A percentile compares a stretch with the other conserved stretches of the same genome.
Evolutionary conservation across 192 early-diverging fungal species (phyloP).

Genomic region (Coemansia sp.): DNA sequence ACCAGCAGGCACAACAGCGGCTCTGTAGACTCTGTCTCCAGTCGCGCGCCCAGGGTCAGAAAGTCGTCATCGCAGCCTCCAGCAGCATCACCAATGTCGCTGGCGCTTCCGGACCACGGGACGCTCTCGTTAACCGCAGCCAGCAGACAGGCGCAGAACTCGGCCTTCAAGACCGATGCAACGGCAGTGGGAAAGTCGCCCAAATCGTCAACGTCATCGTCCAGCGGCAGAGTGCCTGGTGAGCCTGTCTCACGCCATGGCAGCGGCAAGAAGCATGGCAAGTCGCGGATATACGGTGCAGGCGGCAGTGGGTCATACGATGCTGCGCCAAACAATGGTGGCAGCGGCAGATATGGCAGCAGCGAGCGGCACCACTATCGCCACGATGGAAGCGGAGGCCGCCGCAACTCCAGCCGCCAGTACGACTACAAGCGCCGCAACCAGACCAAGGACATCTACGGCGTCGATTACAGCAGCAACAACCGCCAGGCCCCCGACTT

Average conservation of each 20-base stretch:
- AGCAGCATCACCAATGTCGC: background rate
- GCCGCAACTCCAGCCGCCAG: background rate
- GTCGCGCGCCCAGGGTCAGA: background rate
- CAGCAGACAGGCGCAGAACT: conserved; percentile 23
- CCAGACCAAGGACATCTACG: conserved; percentile 8
- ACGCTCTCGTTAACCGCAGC: conserved; percentile 36
- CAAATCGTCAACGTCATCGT: background rate
- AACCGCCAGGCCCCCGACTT: background rate
- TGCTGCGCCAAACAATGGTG: too few species aligned
- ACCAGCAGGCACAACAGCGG: conserved; percentile 4
- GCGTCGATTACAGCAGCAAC: conserved; percentile 15
- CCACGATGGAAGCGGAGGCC: background rate
- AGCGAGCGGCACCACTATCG: background rate
- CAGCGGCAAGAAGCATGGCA: conserved; percentile 12
- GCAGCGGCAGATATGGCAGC: background rate
- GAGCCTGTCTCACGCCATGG: background rate
- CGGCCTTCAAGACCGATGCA: conserved; percentile 37
- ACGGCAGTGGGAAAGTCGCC: conserved; percentile 10
- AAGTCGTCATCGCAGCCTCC: conserved; percentile 1
- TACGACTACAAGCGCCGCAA: background rate
- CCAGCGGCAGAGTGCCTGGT: background rate
- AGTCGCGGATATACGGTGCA: conserved; percentile 12
- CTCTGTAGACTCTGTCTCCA: background rate
- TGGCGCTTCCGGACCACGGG: conserved; percentile 3
- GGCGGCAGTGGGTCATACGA: background rate